A percentile compares a stretch with the other conserved stretches of the same genome.
These are phyloP conservation scores for Trametes pubescens DNA, from an alignment of 1,284 basidiomycete species.

Conservation along the genomic window DNA sequence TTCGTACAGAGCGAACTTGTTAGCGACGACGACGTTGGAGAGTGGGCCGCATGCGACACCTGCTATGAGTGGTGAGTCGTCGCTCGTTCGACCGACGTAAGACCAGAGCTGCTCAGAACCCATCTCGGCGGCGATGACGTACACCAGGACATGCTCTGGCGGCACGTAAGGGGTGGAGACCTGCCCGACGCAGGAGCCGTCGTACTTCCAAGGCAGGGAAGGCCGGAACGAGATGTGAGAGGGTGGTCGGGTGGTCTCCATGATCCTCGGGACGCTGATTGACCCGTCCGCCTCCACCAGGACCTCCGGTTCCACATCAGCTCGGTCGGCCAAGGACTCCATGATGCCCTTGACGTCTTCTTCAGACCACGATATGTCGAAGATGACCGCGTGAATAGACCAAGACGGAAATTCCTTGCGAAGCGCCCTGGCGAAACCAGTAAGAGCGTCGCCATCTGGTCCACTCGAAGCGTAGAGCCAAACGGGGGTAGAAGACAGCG, in stretches of 20 bases:
- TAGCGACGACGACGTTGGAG: slow-evolving; percentile 22
- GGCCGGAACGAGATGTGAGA: background rate
- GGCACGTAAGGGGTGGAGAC: slow-evolving; percentile 6
- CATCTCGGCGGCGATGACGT: slow-evolving; percentile 15
- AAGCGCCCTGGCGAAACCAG: slow-evolving; percentile 31
- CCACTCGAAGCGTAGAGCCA: slow-evolving; percentile 29
- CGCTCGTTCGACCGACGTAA: slow-evolving; percentile 20
- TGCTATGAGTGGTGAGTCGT: slow-evolving; percentile 11
- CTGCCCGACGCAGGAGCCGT: slow-evolving; percentile 13
- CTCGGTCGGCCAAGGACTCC: background rate
- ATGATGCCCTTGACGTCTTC: background rate
- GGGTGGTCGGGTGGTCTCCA: slow-evolving; percentile 7
- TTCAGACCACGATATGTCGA: slow-evolving; percentile 16
- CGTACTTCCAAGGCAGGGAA: background rate
- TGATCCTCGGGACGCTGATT: slow-evolving; percentile 24
- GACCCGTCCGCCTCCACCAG: slow-evolving; percentile 16
- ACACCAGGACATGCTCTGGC: slow-evolving; percentile 22
- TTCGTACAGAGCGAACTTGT: slow-evolving; percentile 8
- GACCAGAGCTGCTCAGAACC: slow-evolving; percentile 17
- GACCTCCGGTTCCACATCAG: slow-evolving; percentile 24
- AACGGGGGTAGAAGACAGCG: slow-evolving; percentile 16
- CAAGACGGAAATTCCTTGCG: slow-evolving; percentile 32
- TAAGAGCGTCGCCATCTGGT: slow-evolving; percentile 28
- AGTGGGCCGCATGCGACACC: slow-evolving; percentile 21
- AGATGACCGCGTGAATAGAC: slow-evolving; percentile 29